Evolutionary conservation across 1,284 basidiomycete species (phyloP).

Genomic region (Moniliophthora roreri): DNA sequence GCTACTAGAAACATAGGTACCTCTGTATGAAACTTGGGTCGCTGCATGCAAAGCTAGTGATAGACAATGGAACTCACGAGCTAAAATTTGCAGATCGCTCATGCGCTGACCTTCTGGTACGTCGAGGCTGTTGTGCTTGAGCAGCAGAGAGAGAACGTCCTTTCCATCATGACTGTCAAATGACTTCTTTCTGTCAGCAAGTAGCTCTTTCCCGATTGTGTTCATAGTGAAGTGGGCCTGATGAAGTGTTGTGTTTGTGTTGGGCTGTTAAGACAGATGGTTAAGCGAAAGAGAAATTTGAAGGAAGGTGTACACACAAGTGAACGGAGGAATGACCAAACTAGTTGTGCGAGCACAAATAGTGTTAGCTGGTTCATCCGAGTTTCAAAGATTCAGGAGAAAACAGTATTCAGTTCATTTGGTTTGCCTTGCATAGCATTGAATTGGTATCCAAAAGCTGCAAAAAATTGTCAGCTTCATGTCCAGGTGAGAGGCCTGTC

Average conservation of each 20-base stretch:
- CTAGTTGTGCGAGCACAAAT: constrained; percentile 17
- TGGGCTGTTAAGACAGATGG: too few relatives aligned
- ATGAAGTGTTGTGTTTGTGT: too few relatives aligned
- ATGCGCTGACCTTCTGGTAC: constrained; percentile 60
- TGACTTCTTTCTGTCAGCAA: constrained; percentile 33
- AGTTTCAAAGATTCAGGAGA: constrained; percentile 38
- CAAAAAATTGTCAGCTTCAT: neutral
- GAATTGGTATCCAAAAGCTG: constrained; percentile 71
- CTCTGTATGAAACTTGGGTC: constrained; percentile 31
- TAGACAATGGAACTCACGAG: constrained; percentile 71
- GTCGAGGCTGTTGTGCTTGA: constrained; percentile 63
- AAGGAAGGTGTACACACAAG: too few relatives aligned
- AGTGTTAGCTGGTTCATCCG: constrained; percentile 34
- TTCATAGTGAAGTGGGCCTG: constrained; percentile 11
- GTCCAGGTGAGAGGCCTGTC: constrained; percentile 22
- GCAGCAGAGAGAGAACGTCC: constrained; percentile 55
- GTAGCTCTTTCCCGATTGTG: constrained; percentile 44
- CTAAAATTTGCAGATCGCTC: constrained; percentile 73
- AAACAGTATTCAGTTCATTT: constrained; percentile 50
- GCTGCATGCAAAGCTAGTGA: too few relatives aligned
- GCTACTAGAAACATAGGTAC: constrained; percentile 62
- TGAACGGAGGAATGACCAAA: constrained; percentile 29
- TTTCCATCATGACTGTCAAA: constrained; percentile 1
- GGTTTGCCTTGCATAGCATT: constrained; percentile 38
- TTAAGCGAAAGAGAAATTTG: too few relatives aligned